Percentiles rank a stretch among this genome's conserved stretches.
These are phyloP conservation scores for Pseudopyrenochaeta lycopersici DNA, from an alignment of 2,329 filamentous ascomycete species.

Conservation along the genomic window DNA sequence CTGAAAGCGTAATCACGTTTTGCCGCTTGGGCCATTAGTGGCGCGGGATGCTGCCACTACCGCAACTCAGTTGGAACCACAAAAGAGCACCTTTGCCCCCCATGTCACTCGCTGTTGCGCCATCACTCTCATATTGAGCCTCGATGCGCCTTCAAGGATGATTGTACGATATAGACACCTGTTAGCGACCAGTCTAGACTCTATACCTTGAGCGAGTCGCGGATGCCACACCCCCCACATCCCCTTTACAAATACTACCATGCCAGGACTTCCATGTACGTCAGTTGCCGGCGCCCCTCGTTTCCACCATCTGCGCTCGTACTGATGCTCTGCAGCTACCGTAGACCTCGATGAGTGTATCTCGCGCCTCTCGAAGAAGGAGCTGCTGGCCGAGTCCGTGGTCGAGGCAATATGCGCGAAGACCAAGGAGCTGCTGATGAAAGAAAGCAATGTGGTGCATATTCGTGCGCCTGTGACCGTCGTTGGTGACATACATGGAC, in stretches of 20 bases:
- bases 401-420: constrained; percentile 99
- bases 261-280: constrained; percentile 63
- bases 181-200: constrained; percentile 48
- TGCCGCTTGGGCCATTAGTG: constrained; percentile 25
- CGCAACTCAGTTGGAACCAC: constrained; percentile 12
- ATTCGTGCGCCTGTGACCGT: constrained; percentile 95
- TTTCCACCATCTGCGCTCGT: constrained; percentile 2
- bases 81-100: constrained; percentile 19
- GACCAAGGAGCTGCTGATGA: constrained; percentile 98
- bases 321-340: constrained; percentile 69
- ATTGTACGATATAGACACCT: constrained; percentile 51
- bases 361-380: constrained; percentile 93
- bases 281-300: constrained; percentile 16
- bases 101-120: constrained; percentile 25
- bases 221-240: constrained; percentile 33
- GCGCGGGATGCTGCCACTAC: constrained; percentile 17
- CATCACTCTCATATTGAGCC: constrained; percentile 24
- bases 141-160: constrained; percentile 49
- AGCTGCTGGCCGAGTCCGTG: constrained; percentile 94
- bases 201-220: constrained; percentile 43
- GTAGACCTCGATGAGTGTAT: constrained; percentile 99
- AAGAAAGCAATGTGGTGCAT: constrained; percentile 99
- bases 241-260: constrained; percentile 41
- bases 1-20: constrained; percentile 25
- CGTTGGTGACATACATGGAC: constrained; percentile 97